Evolutionary conservation across 2,329 filamentous ascomycete species (phyloP).

Genomic region (Claviceps arundinis): DNA sequence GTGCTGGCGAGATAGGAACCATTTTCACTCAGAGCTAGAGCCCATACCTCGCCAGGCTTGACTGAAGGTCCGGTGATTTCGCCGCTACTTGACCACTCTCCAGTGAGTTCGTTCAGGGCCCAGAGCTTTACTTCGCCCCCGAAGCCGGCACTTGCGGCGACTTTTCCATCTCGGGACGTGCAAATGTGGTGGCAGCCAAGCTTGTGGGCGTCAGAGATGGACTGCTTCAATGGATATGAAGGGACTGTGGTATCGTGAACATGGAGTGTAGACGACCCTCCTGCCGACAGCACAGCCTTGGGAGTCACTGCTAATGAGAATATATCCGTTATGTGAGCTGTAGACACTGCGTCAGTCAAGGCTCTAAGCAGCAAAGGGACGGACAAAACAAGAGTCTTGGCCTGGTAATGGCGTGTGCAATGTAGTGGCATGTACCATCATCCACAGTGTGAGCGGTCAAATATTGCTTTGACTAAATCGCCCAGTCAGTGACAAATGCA

Average conservation of each 20-base stretch:
- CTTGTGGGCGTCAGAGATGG: conserved; percentile 66
- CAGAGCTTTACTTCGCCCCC: conserved; percentile 81
- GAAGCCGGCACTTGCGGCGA: conserved; percentile 77
- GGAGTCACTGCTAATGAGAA: conserved; percentile 69
- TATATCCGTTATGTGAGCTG: conserved; percentile 74
- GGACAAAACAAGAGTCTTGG: neutral
- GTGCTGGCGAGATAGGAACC: conserved; percentile 78
- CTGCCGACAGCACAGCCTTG: conserved; percentile 65
- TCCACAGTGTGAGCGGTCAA: conserved; percentile 85
- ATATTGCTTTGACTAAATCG: conserved; percentile 84
- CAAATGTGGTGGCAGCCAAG: conserved; percentile 86
- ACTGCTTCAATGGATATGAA: conserved; percentile 66
- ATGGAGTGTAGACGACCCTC: conserved; percentile 70
- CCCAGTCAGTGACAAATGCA: conserved; percentile 1
- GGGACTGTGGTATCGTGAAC: conserved; percentile 62
- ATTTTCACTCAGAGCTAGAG: conserved; percentile 70
- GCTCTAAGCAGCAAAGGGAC: neutral
- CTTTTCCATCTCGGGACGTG: conserved; percentile 52
- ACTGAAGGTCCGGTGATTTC: conserved; percentile 31
- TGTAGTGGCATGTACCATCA: conserved; percentile 44
- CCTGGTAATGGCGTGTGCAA: conserved; percentile 12
- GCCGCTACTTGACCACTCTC: conserved; percentile 34
- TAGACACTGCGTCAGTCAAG: conserved; percentile 4
- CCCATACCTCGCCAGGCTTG: conserved; percentile 69
- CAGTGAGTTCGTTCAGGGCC: conserved; percentile 43